Conservation (phyloP, 371 early-diverging fungal species). For the Entomophthora muscae region DNA sequence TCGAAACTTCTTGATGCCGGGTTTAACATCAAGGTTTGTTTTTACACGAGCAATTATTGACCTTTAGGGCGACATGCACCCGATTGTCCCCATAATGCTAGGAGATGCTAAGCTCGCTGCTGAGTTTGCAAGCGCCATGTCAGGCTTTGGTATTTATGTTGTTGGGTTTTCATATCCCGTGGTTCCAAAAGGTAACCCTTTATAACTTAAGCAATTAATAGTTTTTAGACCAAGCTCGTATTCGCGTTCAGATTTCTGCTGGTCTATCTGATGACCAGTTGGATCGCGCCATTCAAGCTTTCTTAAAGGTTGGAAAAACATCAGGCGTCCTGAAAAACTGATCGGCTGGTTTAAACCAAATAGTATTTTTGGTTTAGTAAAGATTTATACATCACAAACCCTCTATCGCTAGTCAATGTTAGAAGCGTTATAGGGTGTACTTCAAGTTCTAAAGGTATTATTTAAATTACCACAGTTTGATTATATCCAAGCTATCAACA, state of each 20-base stretch:
- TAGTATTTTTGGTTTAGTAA: too few relatives aligned
- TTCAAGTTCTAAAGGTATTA: too few relatives aligned
- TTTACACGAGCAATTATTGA: background rate
- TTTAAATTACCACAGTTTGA: too few relatives aligned
- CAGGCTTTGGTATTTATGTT: constrained; percentile 34
- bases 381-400: too few relatives aligned
- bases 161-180: constrained; percentile 45
- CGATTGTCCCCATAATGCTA: constrained; percentile 40
- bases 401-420: too few relatives aligned
- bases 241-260: constrained; percentile 42
- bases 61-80: constrained; percentile 30
- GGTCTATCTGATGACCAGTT: constrained; percentile 31
- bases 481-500: too few relatives aligned
- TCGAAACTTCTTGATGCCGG: constrained; percentile 26
- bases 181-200: constrained; percentile 27
- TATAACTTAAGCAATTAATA: background rate
- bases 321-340: constrained; percentile 16
- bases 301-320: constrained; percentile 32
- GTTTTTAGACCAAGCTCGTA: constrained; percentile 23
- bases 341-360: too few relatives aligned
- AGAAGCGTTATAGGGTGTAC: too few relatives aligned
- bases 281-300: constrained; percentile 28
- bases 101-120: constrained; percentile 35
- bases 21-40: constrained; percentile 23
- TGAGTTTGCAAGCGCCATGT: constrained; percentile 33